Conservation (phyloP, 768 basidiomycete species). For the Collybiopsis luxurians region DNA sequence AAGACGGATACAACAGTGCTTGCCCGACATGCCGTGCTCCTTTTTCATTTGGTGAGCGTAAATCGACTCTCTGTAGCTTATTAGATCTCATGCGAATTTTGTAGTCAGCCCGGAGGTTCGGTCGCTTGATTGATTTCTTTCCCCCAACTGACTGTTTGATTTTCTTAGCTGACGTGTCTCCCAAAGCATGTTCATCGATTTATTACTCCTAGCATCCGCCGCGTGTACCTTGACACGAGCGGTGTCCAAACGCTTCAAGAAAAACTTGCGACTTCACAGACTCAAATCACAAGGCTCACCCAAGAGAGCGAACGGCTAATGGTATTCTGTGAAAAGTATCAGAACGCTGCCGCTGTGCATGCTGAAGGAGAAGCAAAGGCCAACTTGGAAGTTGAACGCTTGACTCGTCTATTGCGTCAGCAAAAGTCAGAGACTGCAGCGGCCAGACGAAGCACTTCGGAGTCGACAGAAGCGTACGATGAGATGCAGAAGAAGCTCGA, state of each 20-base stretch:
- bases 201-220: conserved; percentile 42
- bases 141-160: conserved; percentile 5
- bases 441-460: background rate
- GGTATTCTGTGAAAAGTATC: conserved; percentile 39
- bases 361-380: conserved; percentile 25
- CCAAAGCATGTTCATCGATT: conserved; percentile 49
- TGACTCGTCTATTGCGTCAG: background rate
- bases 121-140: background rate
- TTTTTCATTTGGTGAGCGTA: conserved; percentile 50
- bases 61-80: background rate
- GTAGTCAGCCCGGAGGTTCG: conserved; percentile 42
- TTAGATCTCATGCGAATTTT: background rate
- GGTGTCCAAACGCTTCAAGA: conserved; percentile 21
- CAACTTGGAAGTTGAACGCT: background rate
- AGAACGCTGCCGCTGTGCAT: conserved; percentile 29
- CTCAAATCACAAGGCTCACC: conserved; percentile 34
- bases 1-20: conserved; percentile 32
- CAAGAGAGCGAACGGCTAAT: conserved; percentile 42
- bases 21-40: conserved; percentile 58
- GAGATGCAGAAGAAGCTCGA: background rate
- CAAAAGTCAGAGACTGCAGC: background rate
- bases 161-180: conserved; percentile 37
- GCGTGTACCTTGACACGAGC: conserved; percentile 43
- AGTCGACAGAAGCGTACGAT: background rate
- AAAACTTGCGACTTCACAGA: conserved; percentile 34